Conservation (phyloP, 257 asterid species). For the Cordia subcordata region DNA sequence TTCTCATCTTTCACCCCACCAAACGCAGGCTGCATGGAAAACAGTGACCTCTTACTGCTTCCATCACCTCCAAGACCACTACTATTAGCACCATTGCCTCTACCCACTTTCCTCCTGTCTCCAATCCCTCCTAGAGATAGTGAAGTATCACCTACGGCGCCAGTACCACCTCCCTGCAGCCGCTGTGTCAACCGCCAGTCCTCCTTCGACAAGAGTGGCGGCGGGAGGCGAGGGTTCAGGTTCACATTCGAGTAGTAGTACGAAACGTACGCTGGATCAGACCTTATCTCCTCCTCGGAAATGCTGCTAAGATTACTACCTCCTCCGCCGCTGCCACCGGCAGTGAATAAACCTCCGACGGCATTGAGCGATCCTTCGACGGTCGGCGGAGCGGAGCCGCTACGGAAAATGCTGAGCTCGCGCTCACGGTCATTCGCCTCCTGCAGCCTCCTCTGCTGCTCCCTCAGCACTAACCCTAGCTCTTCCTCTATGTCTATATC, state of each 20-base stretch:
- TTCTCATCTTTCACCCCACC: conserved; percentile 33
- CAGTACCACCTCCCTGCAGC: conserved; percentile 32
- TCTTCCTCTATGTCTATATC: conserved; percentile 31
- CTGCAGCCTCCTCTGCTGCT: conserved; percentile 28
- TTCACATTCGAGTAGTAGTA: conserved; percentile 65
- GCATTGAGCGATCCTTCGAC: conserved; percentile 47
- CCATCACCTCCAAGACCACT: conserved; percentile 23
- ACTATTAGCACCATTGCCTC: conserved; percentile 18
- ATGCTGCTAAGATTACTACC: conserved; percentile 4
- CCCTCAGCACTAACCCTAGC: conserved; percentile 40
- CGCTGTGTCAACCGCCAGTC: conserved; percentile 44
- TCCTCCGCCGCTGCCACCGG: conserved; percentile 9
- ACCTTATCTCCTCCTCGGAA: conserved; percentile 61
- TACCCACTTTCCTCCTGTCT: conserved; percentile 41
- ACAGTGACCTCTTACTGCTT: conserved; percentile 25
- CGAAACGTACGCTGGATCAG: conserved; percentile 63
- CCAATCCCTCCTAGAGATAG: conserved; percentile 34
- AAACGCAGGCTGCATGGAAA: conserved; percentile 44
- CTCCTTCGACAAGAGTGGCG: conserved; percentile 44
- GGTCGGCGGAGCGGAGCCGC: conserved; percentile 74
- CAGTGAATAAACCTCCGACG: conserved; percentile 24
- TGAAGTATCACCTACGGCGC: conserved; percentile 20
- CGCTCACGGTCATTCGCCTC: conserved; percentile 42
- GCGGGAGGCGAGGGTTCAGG: conserved; percentile 65
- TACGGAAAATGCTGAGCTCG: conserved; percentile 45